Percentiles rank a stretch among this genome's conserved stretches.
Evolutionary conservation across 306 rosid species (phyloP).

Genomic region (Medicago truncatula): MtrunA17r5.0-ANR NC_053045.1:54410501-54411000

Average conservation of each 20-base stretch:
- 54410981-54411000: too few species aligned
- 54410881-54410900: not conserved
- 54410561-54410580: not conserved
- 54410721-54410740: slow-evolving; percentile 1
- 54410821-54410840: not conserved
- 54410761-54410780: too few species aligned
- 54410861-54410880: not conserved
- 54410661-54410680: slow-evolving; percentile 22
- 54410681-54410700: slow-evolving; percentile 4
- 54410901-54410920: not conserved
- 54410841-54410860: not conserved
- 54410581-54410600: not conserved
- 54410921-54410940: too few species aligned
- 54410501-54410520: not conserved
- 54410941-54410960: too few species aligned
- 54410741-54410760: not conserved
- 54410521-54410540: not conserved
- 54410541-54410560: not conserved
- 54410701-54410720: slow-evolving; percentile 19
- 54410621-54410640: slow-evolving; percentile 30
- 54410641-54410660: not conserved
- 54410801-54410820: too few species aligned
- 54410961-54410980: too few species aligned
- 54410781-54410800: too few species aligned
- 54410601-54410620: slow-evolving; percentile 3